phyloP scores from a whole-genome alignment of 1,284 basidiomycete species.

The Inonotus obliquus region DNA sequence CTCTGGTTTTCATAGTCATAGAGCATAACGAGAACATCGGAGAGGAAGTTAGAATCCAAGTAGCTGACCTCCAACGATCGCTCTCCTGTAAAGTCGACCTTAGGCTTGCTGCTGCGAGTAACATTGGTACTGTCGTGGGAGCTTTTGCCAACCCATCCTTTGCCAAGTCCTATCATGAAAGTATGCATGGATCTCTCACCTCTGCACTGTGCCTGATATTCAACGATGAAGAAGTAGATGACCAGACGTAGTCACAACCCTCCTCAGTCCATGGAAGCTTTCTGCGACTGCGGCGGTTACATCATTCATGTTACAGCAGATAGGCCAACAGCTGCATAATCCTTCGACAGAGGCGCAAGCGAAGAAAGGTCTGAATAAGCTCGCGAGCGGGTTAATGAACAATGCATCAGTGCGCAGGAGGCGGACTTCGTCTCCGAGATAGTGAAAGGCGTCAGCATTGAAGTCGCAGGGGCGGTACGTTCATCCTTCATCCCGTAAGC shows the following conservation, averaged over 20 bases:
- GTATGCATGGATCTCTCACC: conserved; percentile 56
- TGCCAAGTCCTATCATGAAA: too few species aligned
- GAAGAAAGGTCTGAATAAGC: too few species aligned
- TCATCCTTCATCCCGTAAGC: neutral
- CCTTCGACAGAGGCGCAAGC: too few species aligned
- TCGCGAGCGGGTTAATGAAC: conserved; percentile 65
- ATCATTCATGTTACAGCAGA: conserved; percentile 65
- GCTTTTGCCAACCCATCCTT: conserved; percentile 63
- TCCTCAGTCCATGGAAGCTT: conserved; percentile 77
- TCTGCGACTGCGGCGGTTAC: conserved; percentile 74
- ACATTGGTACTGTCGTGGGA: conserved; percentile 60
- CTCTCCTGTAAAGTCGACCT: conserved; percentile 61
- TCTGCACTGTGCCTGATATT: conserved; percentile 59
- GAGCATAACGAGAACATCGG: conserved; percentile 53
- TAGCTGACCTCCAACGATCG: conserved; percentile 45
- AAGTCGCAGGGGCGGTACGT: conserved; percentile 62
- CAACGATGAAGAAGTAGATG: conserved; percentile 40
- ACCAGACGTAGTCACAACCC: conserved; percentile 39
- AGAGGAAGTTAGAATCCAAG: conserved; percentile 42
- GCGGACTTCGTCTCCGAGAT: conserved; percentile 77
- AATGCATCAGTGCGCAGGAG: conserved; percentile 67
- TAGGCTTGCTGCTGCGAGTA: conserved; percentile 64
- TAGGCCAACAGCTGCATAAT: too few species aligned
- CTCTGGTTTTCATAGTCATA: conserved; percentile 63
- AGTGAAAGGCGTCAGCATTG: conserved; percentile 65